These are phyloP conservation scores for Straminergon stramineum DNA, from an alignment of 225 moss, liverwort and hornwort species.

Conservation along the genomic window DNA sequence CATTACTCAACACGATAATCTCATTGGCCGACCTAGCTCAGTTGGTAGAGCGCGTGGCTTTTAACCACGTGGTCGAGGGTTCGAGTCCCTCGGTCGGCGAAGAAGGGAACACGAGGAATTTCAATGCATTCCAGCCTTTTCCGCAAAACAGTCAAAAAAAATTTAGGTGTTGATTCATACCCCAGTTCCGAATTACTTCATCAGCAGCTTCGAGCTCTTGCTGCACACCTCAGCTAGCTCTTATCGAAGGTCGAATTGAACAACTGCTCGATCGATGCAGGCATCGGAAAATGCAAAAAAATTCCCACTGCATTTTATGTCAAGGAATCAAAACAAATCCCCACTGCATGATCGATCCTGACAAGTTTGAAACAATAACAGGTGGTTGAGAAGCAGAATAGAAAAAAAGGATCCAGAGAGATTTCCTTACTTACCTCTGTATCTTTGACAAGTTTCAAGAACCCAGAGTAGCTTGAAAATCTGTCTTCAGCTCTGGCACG, in stretches of 20 bases:
- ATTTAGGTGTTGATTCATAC: not conserved
- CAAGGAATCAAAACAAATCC: too few relatives aligned
- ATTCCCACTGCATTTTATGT: not conserved
- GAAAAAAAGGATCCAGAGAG: not conserved
- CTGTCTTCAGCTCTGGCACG: not conserved
- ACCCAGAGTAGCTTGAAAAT: not conserved
- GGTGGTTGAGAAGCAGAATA: not conserved
- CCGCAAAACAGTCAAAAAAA: not conserved
- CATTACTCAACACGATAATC: rapidly evolving
- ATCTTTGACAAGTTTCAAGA: not conserved
- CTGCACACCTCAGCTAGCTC: not conserved
- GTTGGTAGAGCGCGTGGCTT: not conserved
- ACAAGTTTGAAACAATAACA: not conserved
- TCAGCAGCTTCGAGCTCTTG: not conserved
- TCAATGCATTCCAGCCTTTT: not conserved
- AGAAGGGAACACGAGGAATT: rapidly evolving
- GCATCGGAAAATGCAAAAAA: not conserved
- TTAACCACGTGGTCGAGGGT: not conserved
- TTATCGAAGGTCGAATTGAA: not conserved
- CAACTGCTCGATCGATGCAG: not conserved
- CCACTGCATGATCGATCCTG: not conserved
- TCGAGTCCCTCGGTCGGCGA: not conserved
- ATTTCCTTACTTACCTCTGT: not conserved
- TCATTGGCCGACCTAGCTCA: not conserved
- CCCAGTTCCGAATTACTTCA: not conserved